Evolutionary conservation across 345 rosid genomes (phyloP), one percentile per base, ranked within the genome.

Genomic region (Bruguiera gymnorhiza): DNA sequence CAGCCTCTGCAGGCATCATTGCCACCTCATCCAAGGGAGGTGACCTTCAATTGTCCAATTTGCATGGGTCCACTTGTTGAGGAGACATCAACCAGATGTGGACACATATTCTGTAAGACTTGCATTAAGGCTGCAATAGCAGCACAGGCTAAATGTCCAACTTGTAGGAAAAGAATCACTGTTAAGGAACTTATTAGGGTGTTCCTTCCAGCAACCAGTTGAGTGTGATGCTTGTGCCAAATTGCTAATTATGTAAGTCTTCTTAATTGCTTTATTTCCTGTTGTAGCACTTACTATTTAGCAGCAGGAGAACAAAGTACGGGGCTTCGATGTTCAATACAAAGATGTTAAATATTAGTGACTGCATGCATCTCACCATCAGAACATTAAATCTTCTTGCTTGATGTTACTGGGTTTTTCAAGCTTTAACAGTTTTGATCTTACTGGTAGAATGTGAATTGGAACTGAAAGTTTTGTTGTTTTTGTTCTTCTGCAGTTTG

Each of bases 31-130:
- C 85, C 81, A 6, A 86, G 86, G 78, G 96, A 89, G 76, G 89
- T 87, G 1, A 89, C 72, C 24, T 96, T 96, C 72, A 85, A 74
- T 66, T 96, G 99, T 72, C 98, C 99, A 62, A 90, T 96, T 62
- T 96, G 99, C 81, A 55, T 96, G 93, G 82, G 88, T 63, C 86
- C 90, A 57, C 74, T 96, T 26, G 85, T 74, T 0, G 87, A 89
- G 80, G 98, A 89, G 85, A 79, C 77, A 68, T 83, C 98, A 18
- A 96, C 99, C 21, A 92, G 83, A 73, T 96, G 99, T 76, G 99
- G 99, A 60, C 99, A 96, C 67, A 96, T 96, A 51, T 96, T 92
- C 85, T 96, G 99, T 73, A 84, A 81, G 76, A 53, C 29, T 50
- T 96, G 99, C 79, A 89, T 96, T 36, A 83, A 52, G 84, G 65